These are phyloP conservation scores for Nakazawaea anatomiae DNA, from an alignment of 805 yeast genomes.

Conservation along the genomic window DNA sequence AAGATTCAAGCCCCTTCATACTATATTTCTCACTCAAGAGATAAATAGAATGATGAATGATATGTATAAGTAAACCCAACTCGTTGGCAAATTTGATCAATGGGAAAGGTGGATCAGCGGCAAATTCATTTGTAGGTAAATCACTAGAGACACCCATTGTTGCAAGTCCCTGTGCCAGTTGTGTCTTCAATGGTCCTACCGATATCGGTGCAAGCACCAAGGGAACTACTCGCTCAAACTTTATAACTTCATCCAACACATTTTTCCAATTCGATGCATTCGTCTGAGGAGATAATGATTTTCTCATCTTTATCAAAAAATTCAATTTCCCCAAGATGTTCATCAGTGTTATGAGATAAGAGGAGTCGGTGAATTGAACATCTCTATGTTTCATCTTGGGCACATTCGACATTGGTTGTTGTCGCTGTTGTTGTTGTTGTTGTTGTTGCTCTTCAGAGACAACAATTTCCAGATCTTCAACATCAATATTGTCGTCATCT, in stretches of 20 bases:
- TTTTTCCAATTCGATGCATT: background rate
- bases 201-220: slow-evolving; percentile 9
- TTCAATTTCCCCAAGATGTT: slow-evolving; percentile 1
- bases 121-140: background rate
- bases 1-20: slow-evolving; percentile 1
- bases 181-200: slow-evolving; percentile 8
- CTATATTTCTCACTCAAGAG: slow-evolving; percentile 9
- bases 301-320: background rate
- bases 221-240: slow-evolving; percentile 11
- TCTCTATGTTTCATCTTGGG: background rate
- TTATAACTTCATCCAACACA: background rate
- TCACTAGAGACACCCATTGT: background rate
- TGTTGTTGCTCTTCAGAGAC: too few species aligned
- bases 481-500: background rate
- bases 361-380: slow-evolving; percentile 1
- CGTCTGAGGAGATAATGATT: background rate
- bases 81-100: slow-evolving; percentile 10
- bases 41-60: slow-evolving; percentile 13
- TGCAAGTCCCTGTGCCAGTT: slow-evolving; percentile 7
- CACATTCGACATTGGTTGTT: background rate
- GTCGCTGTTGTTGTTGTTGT: background rate
- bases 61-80: slow-evolving; percentile 10
- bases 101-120: slow-evolving; percentile 12
- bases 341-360: slow-evolving; percentile 4
- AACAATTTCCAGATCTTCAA: background rate